phyloP scores from a whole-genome alignment of 1,284 basidiomycete species.

The Paramarasmius palmivorus region DNA sequence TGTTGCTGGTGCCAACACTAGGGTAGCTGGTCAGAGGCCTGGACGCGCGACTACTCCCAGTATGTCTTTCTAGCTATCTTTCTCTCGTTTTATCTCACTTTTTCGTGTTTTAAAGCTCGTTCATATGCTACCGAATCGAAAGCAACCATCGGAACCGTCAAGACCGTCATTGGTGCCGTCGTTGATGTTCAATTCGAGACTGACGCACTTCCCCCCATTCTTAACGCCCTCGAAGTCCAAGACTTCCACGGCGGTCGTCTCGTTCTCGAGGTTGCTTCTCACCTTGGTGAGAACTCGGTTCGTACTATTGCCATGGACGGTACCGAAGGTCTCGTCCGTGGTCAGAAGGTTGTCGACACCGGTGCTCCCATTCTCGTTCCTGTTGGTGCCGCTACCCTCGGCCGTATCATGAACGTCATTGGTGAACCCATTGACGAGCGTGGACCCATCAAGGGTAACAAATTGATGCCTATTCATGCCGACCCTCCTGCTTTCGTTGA shows the following conservation, averaged over 20 bases:
- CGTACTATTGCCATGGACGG: conserved; percentile 98
- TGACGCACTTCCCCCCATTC: conserved; percentile 91
- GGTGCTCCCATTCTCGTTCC: conserved; percentile 96
- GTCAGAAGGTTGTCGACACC: conserved; percentile 95
- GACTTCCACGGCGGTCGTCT: conserved; percentile 91
- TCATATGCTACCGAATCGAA: conserved; percentile 90
- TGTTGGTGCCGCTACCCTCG: conserved; percentile 91
- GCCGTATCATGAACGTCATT: conserved; percentile 99
- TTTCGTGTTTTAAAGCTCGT: conserved; percentile 57
- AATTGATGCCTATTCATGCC: conserved; percentile 91
- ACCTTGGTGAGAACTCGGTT: conserved; percentile 98
- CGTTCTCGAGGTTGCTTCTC: conserved; percentile 95
- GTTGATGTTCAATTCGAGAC: conserved; percentile 96
- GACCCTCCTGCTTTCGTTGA: conserved; percentile 97
- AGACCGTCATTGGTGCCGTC: conserved; percentile 98
- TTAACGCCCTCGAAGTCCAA: conserved; percentile 97
- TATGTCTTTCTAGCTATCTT: conserved; percentile 30
- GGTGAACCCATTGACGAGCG: conserved; percentile 99
- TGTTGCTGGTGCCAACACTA: conserved; percentile 25
- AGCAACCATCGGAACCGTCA: conserved; percentile 73
- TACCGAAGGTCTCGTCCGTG: conserved; percentile 99
- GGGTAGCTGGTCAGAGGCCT: conserved; percentile 41
- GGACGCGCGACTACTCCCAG: conserved; percentile 40
- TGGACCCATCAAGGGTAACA: conserved; percentile 96
- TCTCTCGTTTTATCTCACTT: conserved; percentile 18